Evolutionary conservation across 192 early-diverging fungal genomes (phyloP).

Genomic region (Chytriomyces hyalinus): DNA sequence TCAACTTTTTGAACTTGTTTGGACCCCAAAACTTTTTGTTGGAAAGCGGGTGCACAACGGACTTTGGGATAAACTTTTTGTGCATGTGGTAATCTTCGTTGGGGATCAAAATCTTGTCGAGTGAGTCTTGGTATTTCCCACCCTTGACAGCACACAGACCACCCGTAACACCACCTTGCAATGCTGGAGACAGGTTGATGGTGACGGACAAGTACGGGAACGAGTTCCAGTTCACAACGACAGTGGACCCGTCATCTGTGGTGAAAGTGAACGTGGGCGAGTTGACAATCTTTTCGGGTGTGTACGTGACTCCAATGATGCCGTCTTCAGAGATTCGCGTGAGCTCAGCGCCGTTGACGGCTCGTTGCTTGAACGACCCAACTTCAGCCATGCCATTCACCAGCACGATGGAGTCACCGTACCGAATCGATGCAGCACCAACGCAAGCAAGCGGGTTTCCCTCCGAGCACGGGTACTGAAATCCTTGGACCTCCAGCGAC

Average conservation of each 20-base stretch:
- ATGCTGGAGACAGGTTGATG: background rate
- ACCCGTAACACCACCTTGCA: background rate
- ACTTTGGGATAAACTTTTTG: background rate
- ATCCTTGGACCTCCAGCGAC: slow-evolving; percentile 1
- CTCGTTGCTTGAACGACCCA: background rate
- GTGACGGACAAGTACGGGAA: too few relatives aligned
- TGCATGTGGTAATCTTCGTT: slow-evolving; percentile 6
- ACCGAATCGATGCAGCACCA: slow-evolving; percentile 3
- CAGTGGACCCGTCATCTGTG: background rate
- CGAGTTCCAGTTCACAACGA: too few relatives aligned
- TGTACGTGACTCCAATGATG: background rate
- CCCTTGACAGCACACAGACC: background rate
- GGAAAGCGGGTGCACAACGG: background rate
- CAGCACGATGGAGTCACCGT: slow-evolving; percentile 1
- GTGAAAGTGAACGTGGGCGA: background rate
- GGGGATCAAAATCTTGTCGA: background rate
- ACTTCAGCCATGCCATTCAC: background rate
- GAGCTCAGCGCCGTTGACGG: background rate
- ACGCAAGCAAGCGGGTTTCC: background rate
- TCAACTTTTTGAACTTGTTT: background rate
- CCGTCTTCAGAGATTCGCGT: too few relatives aligned
- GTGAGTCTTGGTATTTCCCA: background rate
- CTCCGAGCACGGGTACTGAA: background rate
- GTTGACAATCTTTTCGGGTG: background rate
- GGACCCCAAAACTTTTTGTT: background rate